Base-by-base conservation (phyloP, 495 filamentous ascomycete species). In the Tuber magnatum region DNA sequence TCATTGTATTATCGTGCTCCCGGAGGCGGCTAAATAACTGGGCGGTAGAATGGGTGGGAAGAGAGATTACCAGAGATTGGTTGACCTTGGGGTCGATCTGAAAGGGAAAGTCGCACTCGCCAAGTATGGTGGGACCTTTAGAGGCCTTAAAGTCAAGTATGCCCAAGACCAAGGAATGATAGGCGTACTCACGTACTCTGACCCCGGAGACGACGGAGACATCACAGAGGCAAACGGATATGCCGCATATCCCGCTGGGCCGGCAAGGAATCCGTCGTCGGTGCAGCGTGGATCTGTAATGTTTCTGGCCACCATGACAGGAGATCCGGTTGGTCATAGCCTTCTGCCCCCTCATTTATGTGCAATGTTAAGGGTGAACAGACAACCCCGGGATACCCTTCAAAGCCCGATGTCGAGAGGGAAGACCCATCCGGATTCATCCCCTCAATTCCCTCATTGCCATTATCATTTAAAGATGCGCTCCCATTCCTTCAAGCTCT, bases 361-460 rank as follows among this genome's bases (percentile, higher is more conserved):
- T 35, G 41, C 20, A 43, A 65, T 77, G 48, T 68, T 70, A 61
- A 73, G 38, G 89, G 88, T 76, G 90, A 91, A 80, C 89, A 91
- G 73, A 98, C 95, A 4, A 99, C 95, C 0, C 93, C 93, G 32
- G 96, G 96, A 40, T 97, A 95, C 80, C 92, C 95, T 51, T 97
- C 94, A 0, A 94, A 94, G 82, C 95, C 94, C 14, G 96, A 92
- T 39, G 92, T 87, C 16, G 91, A 92, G n/a, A 90, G 95, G 32
- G 85, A 90, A 78, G 90, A 93, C 68, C 89, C 90, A 10, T 85
- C 92, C 38, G 82, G 85, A 35, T 85, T 87, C 5, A 93, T 92
- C 69, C 93, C 95, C 0, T 90, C 88, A 38, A 97, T 98, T 72
- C 95, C 95, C 0, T 98, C 96, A 0, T 84, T 97, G 16, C 95